These are phyloP conservation scores for Neurospora sp. DNA, from an alignment of 495 filamentous ascomycete genomes.

Conservation along the genomic window DNA sequence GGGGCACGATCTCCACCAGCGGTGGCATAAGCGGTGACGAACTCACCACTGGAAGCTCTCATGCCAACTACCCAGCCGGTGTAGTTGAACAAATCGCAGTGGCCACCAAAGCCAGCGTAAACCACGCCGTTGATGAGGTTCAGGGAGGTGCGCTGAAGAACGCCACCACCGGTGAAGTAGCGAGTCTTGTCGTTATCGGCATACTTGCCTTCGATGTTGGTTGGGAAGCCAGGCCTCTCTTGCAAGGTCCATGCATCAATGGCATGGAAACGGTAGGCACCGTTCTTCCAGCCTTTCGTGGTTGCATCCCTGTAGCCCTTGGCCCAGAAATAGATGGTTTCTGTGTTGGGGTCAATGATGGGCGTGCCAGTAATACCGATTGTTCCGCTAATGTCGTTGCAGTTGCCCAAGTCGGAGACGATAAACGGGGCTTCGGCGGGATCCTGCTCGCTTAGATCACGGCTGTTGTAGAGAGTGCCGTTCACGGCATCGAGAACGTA, in stretches of 20 bases:
- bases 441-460: slow-evolving; percentile 1
- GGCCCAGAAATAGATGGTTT: slow-evolving; percentile 29
- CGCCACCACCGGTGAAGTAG: slow-evolving; percentile 25
- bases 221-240: slow-evolving; percentile 23
- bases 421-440: slow-evolving; percentile 13
- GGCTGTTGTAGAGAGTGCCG: slow-evolving; percentile 12
- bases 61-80: slow-evolving; percentile 23
- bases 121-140: slow-evolving; percentile 25
- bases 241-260: slow-evolving; percentile 24
- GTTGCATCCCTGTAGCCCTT: slow-evolving; percentile 26
- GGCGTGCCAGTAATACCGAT: slow-evolving; percentile 32
- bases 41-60: slow-evolving; percentile 7
- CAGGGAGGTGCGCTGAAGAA: slow-evolving; percentile 27
- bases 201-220: slow-evolving; percentile 15
- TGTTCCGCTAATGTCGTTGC: slow-evolving; percentile 9
- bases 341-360: slow-evolving; percentile 24
- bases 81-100: slow-evolving; percentile 24
- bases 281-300: slow-evolving; percentile 21
- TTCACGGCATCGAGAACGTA: slow-evolving; percentile 22
- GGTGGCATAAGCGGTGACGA: slow-evolving; percentile 6
- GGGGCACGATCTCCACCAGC: slow-evolving; percentile 5
- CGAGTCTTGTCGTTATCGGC: slow-evolving; percentile 23
- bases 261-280: slow-evolving; percentile 24
- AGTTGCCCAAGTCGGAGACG: slow-evolving; percentile 7
- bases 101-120: slow-evolving; percentile 29